Evolutionary conservation across 768 basidiomycete genomes (phyloP), one percentile per base, ranked within the genome.

Genomic region (Coprinopsis cinerea): DNA sequence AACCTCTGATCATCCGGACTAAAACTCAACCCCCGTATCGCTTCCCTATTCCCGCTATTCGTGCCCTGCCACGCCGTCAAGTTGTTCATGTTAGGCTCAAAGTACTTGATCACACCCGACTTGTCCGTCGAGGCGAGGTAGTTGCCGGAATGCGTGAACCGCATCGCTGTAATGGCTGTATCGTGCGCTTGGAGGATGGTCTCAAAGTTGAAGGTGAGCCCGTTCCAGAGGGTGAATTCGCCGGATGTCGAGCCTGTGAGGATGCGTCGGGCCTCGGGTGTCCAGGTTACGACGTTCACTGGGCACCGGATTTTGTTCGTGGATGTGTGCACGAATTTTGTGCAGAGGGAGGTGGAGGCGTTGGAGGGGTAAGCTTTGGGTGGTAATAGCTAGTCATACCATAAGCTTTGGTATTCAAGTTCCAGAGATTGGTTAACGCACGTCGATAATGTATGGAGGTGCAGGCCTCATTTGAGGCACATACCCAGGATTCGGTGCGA

Each of bases 161-260:
- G 70, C 64, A 97, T 80, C 0, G 92, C 78, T 32, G 94, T 92
- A 49, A 99, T 89, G 32, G 92, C 88, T 1, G 87, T 85, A 61
- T 99, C 96, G 67, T 99, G 96, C 1, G 94, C 95, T 69, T 97
- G 95, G n/a, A 98, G 79, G 57, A 99, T 97, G 0, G 95, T 96
- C 67, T 99, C 96, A 61, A 98, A 99, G 70, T 98, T 99, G 82
- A 98, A 99, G 0, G 96, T 97, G 20, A 95, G 76, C 23, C 95
- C 95, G 57, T 99, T 99, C 96, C 96, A 98, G 4, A 98, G 78
- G 1, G 95, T 98, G 67, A 99, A 97, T 69, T 98, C 96, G 40
- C 96, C 96, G 54, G 88, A 92, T 18, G 93, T 92, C 10, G 93
- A 94, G 15, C 96, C 96, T 2, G 96, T 98, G 41, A 98, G 70